Evolutionary conservation across 192 early-diverging fungal species (phyloP).

Genomic region (Linnemannia exigua): DNA sequence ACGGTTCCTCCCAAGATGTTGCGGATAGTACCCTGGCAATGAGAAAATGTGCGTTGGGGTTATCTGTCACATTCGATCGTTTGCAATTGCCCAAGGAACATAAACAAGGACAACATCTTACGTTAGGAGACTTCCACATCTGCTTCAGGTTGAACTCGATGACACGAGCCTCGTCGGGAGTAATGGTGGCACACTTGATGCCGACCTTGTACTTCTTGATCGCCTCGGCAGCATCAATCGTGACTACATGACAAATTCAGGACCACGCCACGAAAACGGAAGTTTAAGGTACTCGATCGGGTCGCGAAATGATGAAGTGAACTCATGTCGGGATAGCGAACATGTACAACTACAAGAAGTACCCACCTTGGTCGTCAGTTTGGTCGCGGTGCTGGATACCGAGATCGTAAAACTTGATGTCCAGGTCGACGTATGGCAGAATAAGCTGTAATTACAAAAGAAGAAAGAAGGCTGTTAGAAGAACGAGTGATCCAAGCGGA

Average conservation of each 20-base stretch:
- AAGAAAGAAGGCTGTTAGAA: background rate
- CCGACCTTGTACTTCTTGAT: constrained; percentile 98
- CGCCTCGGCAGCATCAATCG: constrained; percentile 95
- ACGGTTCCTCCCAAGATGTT: constrained; percentile 98
- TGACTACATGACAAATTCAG: constrained; percentile 65
- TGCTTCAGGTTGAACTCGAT: constrained; percentile 96
- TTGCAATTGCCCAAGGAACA: too few relatives aligned
- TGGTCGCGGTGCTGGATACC: constrained; percentile 91
- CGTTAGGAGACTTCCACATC: constrained; percentile 99
- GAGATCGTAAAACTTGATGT: constrained; percentile 98
- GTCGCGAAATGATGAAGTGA: background rate
- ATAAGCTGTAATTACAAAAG: constrained; percentile 67
- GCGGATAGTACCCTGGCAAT: constrained; percentile 80
- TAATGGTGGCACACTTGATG: constrained; percentile 99
- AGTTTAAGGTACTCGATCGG: background rate
- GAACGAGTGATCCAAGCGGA: background rate
- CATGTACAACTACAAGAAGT: too few relatives aligned
- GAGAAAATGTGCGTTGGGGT: background rate
- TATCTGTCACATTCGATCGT: too few relatives aligned
- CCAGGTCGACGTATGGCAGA: constrained; percentile 87
- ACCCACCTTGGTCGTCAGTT: constrained; percentile 47
- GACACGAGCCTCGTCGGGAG: constrained; percentile 95
- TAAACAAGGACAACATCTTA: constrained; percentile 34
- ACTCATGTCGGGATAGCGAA: background rate
- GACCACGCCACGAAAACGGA: too few relatives aligned